These are phyloP conservation scores for Adiantum capillusveneris DNA, from an alignment of 75 land plant genomes.

Conservation along the genomic window DNA sequence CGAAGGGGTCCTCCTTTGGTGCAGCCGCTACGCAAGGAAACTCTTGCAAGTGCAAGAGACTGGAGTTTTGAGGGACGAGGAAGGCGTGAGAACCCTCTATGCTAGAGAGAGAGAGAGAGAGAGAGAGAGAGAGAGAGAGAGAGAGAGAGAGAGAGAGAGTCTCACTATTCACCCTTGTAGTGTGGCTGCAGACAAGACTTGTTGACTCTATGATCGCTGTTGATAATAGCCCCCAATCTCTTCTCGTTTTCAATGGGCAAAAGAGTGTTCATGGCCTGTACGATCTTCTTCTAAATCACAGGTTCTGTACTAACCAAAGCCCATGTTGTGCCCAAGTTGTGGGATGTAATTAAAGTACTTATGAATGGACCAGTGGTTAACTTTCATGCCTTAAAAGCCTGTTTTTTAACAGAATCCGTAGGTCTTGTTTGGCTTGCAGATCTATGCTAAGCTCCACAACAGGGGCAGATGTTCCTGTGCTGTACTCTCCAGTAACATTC, in stretches of 20 bases:
- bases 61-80: too few species aligned
- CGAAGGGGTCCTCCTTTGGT: too few species aligned
- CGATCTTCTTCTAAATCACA: slow-evolving; percentile 85
- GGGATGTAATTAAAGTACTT: too few species aligned
- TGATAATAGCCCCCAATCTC: slow-evolving; percentile 67
- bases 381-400: too few species aligned
- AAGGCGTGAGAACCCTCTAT: too few species aligned
- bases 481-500: slow-evolving; percentile 76
- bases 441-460: slow-evolving; percentile 44
- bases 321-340: neutral
- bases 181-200: slow-evolving; percentile 66
- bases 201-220: slow-evolving; percentile 40
- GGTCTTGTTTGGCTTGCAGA: too few species aligned
- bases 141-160: neutral
- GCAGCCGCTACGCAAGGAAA: too few species aligned
- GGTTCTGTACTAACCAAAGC: slow-evolving; percentile 27
- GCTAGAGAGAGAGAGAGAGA: neutral
- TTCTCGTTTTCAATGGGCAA: slow-evolving; percentile 57
- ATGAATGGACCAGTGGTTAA: too few species aligned
- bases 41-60: too few species aligned
- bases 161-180: too few species aligned
- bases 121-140: neutral
- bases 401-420: too few species aligned
- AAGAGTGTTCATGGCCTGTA: slow-evolving; percentile 70
- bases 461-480: slow-evolving; percentile 63